Evolutionary conservation across 768 basidiomycete species (phyloP), one percentile per base, ranked within the genome.

Genomic region (Rhodotorula taiwanensis): DNA sequence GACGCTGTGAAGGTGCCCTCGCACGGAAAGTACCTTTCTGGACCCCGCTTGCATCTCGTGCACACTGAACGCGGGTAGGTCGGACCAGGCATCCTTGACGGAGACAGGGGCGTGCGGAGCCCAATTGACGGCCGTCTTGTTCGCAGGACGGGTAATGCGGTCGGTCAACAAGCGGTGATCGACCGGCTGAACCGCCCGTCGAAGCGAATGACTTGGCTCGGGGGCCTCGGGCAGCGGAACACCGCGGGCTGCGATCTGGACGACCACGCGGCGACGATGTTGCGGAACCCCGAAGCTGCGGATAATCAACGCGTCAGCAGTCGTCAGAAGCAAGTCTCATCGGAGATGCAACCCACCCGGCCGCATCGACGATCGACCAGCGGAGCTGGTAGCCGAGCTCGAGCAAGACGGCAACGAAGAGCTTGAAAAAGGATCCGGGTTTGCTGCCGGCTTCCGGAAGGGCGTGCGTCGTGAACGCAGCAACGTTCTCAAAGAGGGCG

Each of bases 401-500:
- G 16, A 53, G n/a, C 2, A 30, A 5, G 9, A 45, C 49, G 33
- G 43, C 3, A 8, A 53, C 4, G 43, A 57, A 63, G 21, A 63
- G 62, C 28, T 20, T 7, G n/a, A 30, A 25, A 55, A 57, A 63
- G 5, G 23, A 36, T 1, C 55, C 51, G 0, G 14, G 25, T 42
- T 16, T 5, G 28, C 21, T 21, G 7, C 9, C 60, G 4, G 28
- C 16, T 5, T 4, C 11, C 28, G 62, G 62, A 1, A 63, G 21
- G 0, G 62, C 42, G 36, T 57, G 55, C 31, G 44, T 20, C 11
- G 16, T 31, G n/a, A 63, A 63, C 5, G 41, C 47, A 3, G 55
- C 55, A 13, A 63, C 62, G n/a, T 63, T 63, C 51, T 63, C 62
- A 44, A 52, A 57, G 28, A 56, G 23, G 16, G 13, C 42, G 34